Base-by-base conservation (phyloP, 495 filamentous ascomycete species). In the Neurospora terricola region DNA sequence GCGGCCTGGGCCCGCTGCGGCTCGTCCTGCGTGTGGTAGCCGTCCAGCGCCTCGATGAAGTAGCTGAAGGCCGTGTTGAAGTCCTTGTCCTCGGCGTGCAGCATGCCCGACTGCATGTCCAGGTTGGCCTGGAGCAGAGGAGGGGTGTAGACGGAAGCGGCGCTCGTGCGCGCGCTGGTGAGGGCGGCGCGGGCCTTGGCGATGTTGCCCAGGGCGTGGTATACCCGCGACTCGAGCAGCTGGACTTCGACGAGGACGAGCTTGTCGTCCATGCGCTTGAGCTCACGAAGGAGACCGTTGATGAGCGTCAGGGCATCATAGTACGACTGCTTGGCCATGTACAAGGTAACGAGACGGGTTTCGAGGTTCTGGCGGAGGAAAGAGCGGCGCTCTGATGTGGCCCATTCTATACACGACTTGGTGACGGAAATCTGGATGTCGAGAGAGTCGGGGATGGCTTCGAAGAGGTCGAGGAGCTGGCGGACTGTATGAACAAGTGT, bases 401-500 rank as follows among this genome's bases (percentile, higher is more conserved):
- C 96, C 96, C 96, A 99, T 87, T 98, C 96, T 87, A 99, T 98
- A 86, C 94, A 98, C 78, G 94, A 97, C 83, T 95, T 94, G 75
- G 96, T 98, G 75, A 97, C 92, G 81, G 91, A 84, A 77, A 94
- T 91, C 84, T 98, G 96, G 82, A 92, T 93, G 76, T 98, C 95
- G 82, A 91, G 89, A 72, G 93, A 94, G 82, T 97, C 92, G 69
- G 96, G 96, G 75, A 98, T 97, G 77, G 90, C 88, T 73, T 93
- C 90, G 86, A 98, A 95, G 82, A 98, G 89, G 81, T 98, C 96
- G 81, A 99, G 90, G 54, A 99, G 91, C 82, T 97, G 94, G 76
- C 96, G 96, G 75, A 99, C 96, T 99, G 80, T 70, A 30, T 43
- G 10, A 40, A 62, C 43, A 23, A 73, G 70, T 68, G 40, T 76